Evolutionary conservation across 2,329 filamentous ascomycete genomes (phyloP).

Genomic region (Metarhizium sp.): DNA sequence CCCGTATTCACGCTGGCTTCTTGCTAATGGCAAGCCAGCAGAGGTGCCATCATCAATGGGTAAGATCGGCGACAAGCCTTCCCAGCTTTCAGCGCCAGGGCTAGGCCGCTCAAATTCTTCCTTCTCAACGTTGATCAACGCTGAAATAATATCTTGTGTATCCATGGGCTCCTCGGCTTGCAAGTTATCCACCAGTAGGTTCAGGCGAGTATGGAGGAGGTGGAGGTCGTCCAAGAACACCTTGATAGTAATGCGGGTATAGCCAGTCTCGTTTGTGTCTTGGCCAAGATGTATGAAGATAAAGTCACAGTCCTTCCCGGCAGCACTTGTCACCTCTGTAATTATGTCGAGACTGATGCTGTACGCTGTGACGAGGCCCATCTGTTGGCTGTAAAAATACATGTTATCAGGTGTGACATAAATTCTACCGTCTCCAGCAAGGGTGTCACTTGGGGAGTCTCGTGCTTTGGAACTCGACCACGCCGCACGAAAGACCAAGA

Average conservation of each 20-base stretch:
- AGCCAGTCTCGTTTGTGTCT: conserved; percentile 51
- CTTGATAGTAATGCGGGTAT: conserved; percentile 76
- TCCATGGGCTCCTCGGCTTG: conserved; percentile 61
- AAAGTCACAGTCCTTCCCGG: conserved; percentile 87
- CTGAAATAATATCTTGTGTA: conserved; percentile 60
- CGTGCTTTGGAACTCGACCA: conserved; percentile 53
- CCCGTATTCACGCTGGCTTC: conserved; percentile 23
- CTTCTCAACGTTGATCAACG: conserved; percentile 66
- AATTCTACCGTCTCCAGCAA: conserved; percentile 62
- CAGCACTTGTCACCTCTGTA: conserved; percentile 79
- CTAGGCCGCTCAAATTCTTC: conserved; percentile 48
- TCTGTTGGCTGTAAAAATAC: conserved; percentile 94
- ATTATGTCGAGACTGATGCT: conserved; percentile 67
- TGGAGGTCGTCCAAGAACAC: conserved; percentile 83
- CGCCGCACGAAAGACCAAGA: conserved; percentile 85
- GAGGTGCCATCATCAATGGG: conserved; percentile 48
- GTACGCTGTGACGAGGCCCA: conserved; percentile 81
- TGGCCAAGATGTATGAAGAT: conserved; percentile 71
- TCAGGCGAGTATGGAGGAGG: conserved; percentile 73
- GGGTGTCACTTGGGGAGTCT: conserved; percentile 28
- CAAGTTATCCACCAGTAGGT: conserved; percentile 74
- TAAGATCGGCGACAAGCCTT: conserved; percentile 58
- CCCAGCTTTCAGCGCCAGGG: conserved; percentile 82
- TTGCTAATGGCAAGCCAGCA: conserved; percentile 25
- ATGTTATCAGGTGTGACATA: conserved; percentile 82